phyloP scores from a whole-genome alignment of 805 yeast genomes.

The Sungouiozyma ichnusensis region DNA sequence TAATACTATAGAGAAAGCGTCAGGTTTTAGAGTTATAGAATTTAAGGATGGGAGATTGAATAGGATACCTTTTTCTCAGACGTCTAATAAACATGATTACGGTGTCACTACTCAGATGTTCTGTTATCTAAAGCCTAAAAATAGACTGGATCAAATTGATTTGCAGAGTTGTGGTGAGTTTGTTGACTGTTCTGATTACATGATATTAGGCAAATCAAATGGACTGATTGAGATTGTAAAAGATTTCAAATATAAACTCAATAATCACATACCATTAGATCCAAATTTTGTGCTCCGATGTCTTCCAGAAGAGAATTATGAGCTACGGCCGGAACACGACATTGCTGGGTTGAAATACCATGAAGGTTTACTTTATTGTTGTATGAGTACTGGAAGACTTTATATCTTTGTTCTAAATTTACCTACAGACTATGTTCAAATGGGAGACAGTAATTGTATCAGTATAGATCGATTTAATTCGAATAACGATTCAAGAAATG shows the following conservation, averaged over 20 bases:
- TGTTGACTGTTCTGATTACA: slow-evolving; percentile 18
- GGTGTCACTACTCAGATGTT: slow-evolving; percentile 16
- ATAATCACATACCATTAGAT: slow-evolving; percentile 5
- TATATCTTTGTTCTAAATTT: slow-evolving; percentile 19
- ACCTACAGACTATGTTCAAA: slow-evolving; percentile 18
- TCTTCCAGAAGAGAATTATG: slow-evolving; percentile 11
- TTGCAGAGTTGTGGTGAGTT: background rate
- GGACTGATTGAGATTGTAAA: slow-evolving; percentile 22
- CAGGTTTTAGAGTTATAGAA: slow-evolving; percentile 16
- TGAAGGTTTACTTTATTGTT: slow-evolving; percentile 20
- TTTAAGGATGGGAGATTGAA: slow-evolving; percentile 9
- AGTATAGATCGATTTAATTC: background rate
- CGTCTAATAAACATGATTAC: slow-evolving; percentile 8
- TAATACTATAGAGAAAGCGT: slow-evolving; percentile 10
- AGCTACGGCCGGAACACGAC: slow-evolving; percentile 7
- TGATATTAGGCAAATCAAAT: slow-evolving; percentile 21
- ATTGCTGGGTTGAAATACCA: slow-evolving; percentile 18
- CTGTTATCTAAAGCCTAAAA: slow-evolving; percentile 18
- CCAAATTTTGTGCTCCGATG: slow-evolving; percentile 17
- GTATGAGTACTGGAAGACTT: slow-evolving; percentile 16
- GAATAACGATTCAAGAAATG: background rate
- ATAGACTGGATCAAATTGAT: slow-evolving; percentile 1
- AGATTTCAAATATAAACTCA: slow-evolving; percentile 15
- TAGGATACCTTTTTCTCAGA: slow-evolving; percentile 4
- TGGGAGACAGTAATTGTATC: slow-evolving; percentile 5